A percentile compares a stretch with the other conserved stretches of the same genome.
Evolutionary conservation across 441 rosid genomes (phyloP).

Genomic region (Pelargonium cotyledonis): DNA sequence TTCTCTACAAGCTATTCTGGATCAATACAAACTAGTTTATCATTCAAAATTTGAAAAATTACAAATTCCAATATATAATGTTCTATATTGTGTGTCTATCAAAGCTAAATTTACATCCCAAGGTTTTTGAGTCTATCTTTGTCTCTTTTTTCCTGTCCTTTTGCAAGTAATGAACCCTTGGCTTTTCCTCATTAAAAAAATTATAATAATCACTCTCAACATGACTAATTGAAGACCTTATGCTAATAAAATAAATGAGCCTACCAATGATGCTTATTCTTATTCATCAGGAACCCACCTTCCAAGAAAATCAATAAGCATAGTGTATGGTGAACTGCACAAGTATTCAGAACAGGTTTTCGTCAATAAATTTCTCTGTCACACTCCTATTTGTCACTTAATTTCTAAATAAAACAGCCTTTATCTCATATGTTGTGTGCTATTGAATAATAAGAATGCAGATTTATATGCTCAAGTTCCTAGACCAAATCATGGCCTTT

Average conservation of each 20-base stretch:
- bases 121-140: background rate
- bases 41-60: background rate
- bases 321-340: background rate
- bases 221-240: slow-evolving; percentile 1
- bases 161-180: background rate
- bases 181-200: background rate
- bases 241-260: background rate
- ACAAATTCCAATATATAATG: background rate
- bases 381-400: slow-evolving; percentile 1
- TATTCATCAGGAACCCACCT: no score
- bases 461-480: no score
- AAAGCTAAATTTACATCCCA: background rate
- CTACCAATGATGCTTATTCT: background rate
- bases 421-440: no score
- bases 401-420: no score
- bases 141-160: background rate
- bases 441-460: no score
- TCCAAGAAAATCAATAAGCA: background rate
- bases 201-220: background rate
- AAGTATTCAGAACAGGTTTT: background rate
- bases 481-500: background rate
- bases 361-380: background rate
- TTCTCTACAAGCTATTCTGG: background rate
- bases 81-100: background rate
- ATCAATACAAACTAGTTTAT: background rate